Conservation (phyloP, 2,329 filamentous ascomycete genomes). For the Nothophaeocryptopus gaeumannii region DNA sequence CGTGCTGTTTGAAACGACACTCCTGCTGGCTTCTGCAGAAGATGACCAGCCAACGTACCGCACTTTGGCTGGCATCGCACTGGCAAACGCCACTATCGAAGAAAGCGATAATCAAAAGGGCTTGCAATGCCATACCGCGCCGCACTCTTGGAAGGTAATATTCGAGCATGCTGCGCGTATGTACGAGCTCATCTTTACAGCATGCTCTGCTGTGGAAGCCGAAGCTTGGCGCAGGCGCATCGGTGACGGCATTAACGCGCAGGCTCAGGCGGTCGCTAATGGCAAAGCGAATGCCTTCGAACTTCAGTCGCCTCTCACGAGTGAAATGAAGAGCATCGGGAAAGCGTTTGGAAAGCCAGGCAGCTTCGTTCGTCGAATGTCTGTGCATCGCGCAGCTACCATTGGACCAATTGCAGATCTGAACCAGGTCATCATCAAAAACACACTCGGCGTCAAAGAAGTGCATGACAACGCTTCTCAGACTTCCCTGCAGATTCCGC, state of each 20-base stretch:
- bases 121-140: constrained; percentile 79
- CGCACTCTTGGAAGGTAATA: constrained; percentile 86
- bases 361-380: constrained; percentile 63
- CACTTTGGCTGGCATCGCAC: constrained; percentile 69
- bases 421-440: constrained; percentile 80
- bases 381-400: constrained; percentile 75
- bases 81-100: constrained; percentile 65
- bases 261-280: constrained; percentile 52
- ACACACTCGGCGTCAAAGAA: constrained; percentile 69
- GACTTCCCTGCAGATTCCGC: constrained; percentile 59
- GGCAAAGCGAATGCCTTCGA: constrained; percentile 47
- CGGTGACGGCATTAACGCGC: constrained; percentile 49
- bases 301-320: constrained; percentile 61
- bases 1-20: constrained; percentile 74
- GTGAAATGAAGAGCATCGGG: constrained; percentile 72
- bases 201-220: constrained; percentile 78
- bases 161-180: constrained; percentile 75
- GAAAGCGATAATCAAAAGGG: constrained; percentile 73
- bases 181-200: constrained; percentile 83
- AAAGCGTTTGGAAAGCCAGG: constrained; percentile 72
- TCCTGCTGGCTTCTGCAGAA: constrained; percentile 70
- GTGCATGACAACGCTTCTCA: constrained; percentile 43
- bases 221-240: constrained; percentile 74
- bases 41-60: constrained; percentile 67
- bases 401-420: constrained; percentile 65